These are phyloP conservation scores for Pyrenophora teres DNA, from an alignment of 2,329 filamentous ascomycete species.

Conservation along the genomic window DNA sequence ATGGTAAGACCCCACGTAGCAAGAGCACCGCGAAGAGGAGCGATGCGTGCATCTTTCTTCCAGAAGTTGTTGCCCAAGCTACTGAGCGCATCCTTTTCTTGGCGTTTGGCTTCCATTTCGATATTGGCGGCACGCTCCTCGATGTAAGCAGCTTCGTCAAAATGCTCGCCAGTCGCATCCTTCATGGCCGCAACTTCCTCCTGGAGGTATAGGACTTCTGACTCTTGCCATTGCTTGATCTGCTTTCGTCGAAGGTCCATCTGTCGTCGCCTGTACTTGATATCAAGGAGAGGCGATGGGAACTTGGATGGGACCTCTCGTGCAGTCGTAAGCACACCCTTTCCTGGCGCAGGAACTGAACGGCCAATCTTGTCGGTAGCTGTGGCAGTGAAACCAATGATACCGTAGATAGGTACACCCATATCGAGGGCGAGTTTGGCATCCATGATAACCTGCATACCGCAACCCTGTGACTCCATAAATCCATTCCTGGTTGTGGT, in stretches of 20 bases:
- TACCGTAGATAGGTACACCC: slow-evolving; percentile 97
- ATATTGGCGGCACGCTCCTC: slow-evolving; percentile 85
- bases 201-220: slow-evolving; percentile 88
- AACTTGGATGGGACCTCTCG: slow-evolving; percentile 90
- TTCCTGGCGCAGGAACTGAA: slow-evolving; percentile 92
- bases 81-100: slow-evolving; percentile 90
- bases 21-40: slow-evolving; percentile 91
- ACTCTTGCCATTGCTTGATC: slow-evolving; percentile 96
- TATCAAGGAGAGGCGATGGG: slow-evolving; percentile 92
- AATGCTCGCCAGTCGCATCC: slow-evolving; percentile 64
- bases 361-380: slow-evolving; percentile 99
- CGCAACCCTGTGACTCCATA: slow-evolving; percentile 99
- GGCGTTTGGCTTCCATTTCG: slow-evolving; percentile 81
- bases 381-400: slow-evolving; percentile 89
- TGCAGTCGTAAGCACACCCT: slow-evolving; percentile 94
- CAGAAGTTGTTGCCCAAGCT: slow-evolving; percentile 99
- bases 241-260: slow-evolving; percentile 91
- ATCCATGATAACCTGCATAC: slow-evolving; percentile 98
- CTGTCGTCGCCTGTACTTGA: slow-evolving; percentile 95
- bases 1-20: slow-evolving; percentile 98
- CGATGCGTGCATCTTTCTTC: slow-evolving; percentile 92
- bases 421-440: slow-evolving; percentile 95
- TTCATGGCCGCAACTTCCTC: slow-evolving; percentile 94
- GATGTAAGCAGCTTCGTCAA: slow-evolving; percentile 83
- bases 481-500: slow-evolving; percentile 97